Evolutionary conservation across 768 basidiomycete species (phyloP).

Genomic region (Pleurotus djamor): DNA sequence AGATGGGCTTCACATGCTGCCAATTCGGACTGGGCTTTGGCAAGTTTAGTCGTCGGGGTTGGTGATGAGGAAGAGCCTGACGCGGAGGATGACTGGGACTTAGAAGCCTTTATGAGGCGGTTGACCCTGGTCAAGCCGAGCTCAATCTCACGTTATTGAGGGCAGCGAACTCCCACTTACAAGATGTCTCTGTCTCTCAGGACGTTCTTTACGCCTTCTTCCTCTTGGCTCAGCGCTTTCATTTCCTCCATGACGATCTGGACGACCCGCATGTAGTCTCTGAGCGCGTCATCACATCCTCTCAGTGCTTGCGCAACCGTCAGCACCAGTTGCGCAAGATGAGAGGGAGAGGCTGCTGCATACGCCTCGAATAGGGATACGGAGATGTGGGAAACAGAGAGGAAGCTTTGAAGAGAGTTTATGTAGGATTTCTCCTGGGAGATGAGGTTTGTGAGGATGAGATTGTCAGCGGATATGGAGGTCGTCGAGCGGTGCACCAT

Average conservation of each 20-base stretch:
- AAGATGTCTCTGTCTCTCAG: constrained; percentile 79
- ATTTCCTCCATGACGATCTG: constrained; percentile 68
- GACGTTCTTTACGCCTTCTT: constrained; percentile 71
- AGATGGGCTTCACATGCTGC: constrained; percentile 83
- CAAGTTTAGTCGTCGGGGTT: constrained; percentile 46
- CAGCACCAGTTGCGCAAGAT: constrained; percentile 50
- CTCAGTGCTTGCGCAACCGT: constrained; percentile 58
- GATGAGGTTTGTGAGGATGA: constrained; percentile 67
- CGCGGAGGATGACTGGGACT: constrained; percentile 31
- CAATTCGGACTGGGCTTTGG: constrained; percentile 69
- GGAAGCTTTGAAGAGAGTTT: constrained; percentile 53
- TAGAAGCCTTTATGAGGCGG: constrained; percentile 77
- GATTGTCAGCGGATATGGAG: constrained; percentile 42
- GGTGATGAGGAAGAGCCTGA: constrained; percentile 34
- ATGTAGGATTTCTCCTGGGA: constrained; percentile 70
- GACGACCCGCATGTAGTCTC: constrained; percentile 54
- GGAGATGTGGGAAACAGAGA: constrained; percentile 59
- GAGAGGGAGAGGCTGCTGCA: constrained; percentile 62
- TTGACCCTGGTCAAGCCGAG: constrained; percentile 51
- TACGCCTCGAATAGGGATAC: constrained; percentile 71
- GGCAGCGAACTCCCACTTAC: constrained; percentile 37
- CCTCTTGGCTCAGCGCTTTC: constrained; percentile 56
- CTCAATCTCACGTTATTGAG: background rate
- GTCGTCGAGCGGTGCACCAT: constrained; percentile 70
- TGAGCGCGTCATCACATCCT: constrained; percentile 67